Conservation (phyloP, 805 yeast genomes). For the Metschnikowia sp. region DNA sequence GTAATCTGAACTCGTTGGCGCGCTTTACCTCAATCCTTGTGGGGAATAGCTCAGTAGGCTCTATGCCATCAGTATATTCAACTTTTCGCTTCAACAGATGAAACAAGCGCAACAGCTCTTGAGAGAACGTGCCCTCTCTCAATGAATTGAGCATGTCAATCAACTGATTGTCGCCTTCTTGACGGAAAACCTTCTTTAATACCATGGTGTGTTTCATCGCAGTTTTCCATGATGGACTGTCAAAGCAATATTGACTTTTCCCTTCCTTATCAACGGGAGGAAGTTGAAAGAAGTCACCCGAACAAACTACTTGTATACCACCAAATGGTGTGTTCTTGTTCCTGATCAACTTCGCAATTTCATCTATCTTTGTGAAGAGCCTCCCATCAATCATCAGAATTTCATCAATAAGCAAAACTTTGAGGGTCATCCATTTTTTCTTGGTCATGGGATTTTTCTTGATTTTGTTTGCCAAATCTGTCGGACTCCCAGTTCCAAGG, state of each 20-base stretch:
- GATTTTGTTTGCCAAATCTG: constrained; percentile 48
- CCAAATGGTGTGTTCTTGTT: constrained; percentile 59
- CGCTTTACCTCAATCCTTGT: constrained; percentile 69
- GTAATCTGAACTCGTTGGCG: constrained; percentile 55
- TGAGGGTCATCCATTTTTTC: constrained; percentile 52
- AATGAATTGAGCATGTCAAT: constrained; percentile 73
- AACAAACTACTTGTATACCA: constrained; percentile 69
- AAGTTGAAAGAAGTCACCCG: constrained; percentile 81
- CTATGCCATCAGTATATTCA: constrained; percentile 51
- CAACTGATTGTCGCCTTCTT: constrained; percentile 67
- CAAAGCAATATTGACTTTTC: constrained; percentile 55
- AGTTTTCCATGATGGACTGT: constrained; percentile 58
- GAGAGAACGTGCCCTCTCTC: constrained; percentile 58
- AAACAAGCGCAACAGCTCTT: constrained; percentile 48
- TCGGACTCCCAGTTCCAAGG: constrained; percentile 54
- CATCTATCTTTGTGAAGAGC: constrained; percentile 60
- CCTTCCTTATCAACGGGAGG: constrained; percentile 61
- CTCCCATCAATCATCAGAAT: constrained; percentile 76
- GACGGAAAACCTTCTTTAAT: constrained; percentile 67
- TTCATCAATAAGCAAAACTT: constrained; percentile 72
- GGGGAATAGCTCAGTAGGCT: constrained; percentile 72
- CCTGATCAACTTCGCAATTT: constrained; percentile 52
- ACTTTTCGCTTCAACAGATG: constrained; percentile 50
- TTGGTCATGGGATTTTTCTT: constrained; percentile 47
- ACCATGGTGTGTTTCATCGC: constrained; percentile 56